A percentile compares a stretch with the other conserved stretches of the same genome.
These are phyloP conservation scores for Ceratobasidium sp. DNA, from an alignment of 1,284 basidiomycete species.

Conservation along the genomic window DNA sequence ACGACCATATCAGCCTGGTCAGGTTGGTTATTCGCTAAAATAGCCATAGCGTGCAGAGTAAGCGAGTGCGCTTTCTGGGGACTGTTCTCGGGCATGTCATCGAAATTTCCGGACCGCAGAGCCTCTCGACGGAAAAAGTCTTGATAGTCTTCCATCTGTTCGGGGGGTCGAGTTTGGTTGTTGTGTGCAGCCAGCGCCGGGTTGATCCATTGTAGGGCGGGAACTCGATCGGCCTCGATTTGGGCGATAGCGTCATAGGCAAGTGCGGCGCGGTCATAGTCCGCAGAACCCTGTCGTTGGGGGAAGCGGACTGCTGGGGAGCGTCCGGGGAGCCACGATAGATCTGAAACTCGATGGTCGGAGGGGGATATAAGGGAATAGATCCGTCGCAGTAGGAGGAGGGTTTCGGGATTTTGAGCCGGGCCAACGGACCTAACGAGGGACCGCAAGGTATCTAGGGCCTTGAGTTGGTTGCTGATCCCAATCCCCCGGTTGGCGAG, in stretches of 20 bases:
- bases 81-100: slow-evolving; percentile 6
- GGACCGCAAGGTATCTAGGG: background rate
- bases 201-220: slow-evolving; percentile 15
- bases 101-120: background rate
- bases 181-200: background rate
- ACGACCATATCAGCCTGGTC: background rate
- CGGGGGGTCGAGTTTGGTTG: background rate
- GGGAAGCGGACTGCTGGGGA: background rate
- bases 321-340: background rate
- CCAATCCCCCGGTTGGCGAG: slow-evolving; percentile 15
- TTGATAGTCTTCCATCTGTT: slow-evolving; percentile 2
- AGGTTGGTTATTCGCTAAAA: background rate
- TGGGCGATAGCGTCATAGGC: slow-evolving; percentile 24
- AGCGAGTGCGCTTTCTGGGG: slow-evolving; percentile 11
- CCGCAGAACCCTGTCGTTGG: background rate
- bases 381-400: background rate
- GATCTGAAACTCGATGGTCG: slow-evolving; percentile 1
- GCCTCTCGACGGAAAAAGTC: slow-evolving; percentile 6
- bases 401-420: background rate
- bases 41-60: background rate
- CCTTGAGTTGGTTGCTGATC: slow-evolving; percentile 27
- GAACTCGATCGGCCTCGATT: background rate
- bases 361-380: background rate
- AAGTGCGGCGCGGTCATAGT: background rate
- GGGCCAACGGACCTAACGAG: too few relatives aligned